Conservation (phyloP, 352 stramenopile genomes). For the Phytophthora fragariae region DNA sequence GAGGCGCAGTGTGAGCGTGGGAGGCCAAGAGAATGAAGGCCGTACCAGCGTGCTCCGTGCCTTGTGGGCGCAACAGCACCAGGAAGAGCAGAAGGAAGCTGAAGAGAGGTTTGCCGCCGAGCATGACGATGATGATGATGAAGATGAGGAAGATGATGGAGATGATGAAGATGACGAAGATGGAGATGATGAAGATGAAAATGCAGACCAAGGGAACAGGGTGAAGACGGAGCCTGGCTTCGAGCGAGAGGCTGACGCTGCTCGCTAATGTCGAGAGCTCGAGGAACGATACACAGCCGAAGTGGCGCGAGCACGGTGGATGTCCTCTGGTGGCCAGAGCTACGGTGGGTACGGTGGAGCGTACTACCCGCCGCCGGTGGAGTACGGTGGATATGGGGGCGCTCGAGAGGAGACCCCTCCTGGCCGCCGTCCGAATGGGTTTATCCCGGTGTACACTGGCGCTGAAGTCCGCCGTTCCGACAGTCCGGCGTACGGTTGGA, state of each 20-base stretch:
- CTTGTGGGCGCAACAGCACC: no score
- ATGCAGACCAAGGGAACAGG: neutral
- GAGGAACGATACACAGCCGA: neutral
- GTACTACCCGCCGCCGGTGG: neutral
- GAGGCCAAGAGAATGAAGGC: no score
- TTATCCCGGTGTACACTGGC: no score
- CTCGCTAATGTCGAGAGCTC: neutral
- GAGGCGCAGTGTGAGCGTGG: no score
- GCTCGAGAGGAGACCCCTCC: no score
- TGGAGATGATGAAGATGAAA: neutral
- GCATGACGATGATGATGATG: neutral
- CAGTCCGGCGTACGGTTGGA: neutral
- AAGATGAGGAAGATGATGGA: neutral
- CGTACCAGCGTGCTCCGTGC: no score
- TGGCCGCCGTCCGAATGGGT: no score
- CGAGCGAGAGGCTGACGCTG: neutral
- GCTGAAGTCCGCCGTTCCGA: no score
- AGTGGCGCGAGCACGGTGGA: neutral
- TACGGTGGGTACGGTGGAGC: neutral
- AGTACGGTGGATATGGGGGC: neutral
- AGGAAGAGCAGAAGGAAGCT: neutral
- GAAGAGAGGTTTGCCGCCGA: neutral
- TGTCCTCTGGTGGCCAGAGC: neutral
- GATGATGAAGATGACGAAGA: neutral
- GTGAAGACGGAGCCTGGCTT: neutral